phyloP scores from a whole-genome alignment of 805 yeast species.

The Lipomyces oligophaga region DNA sequence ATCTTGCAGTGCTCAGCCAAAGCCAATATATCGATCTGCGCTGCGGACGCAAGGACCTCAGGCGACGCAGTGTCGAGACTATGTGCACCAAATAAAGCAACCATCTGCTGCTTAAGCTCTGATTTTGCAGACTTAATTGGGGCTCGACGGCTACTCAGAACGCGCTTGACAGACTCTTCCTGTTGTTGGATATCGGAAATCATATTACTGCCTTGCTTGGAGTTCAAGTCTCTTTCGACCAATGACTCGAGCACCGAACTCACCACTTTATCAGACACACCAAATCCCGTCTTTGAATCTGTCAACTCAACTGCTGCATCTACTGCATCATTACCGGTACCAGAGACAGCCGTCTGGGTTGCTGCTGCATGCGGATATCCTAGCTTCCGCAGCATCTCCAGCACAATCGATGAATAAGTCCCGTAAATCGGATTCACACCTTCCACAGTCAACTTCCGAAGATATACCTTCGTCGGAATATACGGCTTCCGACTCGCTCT shows the following conservation, averaged over 20 bases:
- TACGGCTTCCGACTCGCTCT: slow-evolving; percentile 19
- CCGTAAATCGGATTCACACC: slow-evolving; percentile 22
- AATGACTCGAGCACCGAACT: neutral
- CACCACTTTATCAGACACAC: slow-evolving; percentile 5
- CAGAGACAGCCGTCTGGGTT: slow-evolving; percentile 4
- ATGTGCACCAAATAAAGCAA: slow-evolving; percentile 71
- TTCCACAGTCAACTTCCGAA: slow-evolving; percentile 6
- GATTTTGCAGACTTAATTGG: slow-evolving; percentile 54
- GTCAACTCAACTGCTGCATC: slow-evolving; percentile 3
- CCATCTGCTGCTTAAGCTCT: slow-evolving; percentile 60
- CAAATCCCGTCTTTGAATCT: slow-evolving; percentile 12
- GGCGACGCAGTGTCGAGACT: slow-evolving; percentile 93
- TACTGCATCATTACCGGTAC: neutral
- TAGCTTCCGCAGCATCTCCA: slow-evolving; percentile 9
- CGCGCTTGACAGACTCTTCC: slow-evolving; percentile 65
- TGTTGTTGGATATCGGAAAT: slow-evolving; percentile 37
- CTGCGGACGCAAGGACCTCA: slow-evolving; percentile 91
- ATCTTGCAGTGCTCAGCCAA: slow-evolving; percentile 69
- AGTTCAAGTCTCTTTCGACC: neutral
- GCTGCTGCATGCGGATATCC: neutral
- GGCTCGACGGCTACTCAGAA: slow-evolving; percentile 70
- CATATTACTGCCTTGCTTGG: neutral
- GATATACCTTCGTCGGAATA: slow-evolving; percentile 12
- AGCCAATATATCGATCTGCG: slow-evolving; percentile 75
- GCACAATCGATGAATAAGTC: slow-evolving; percentile 12